Evolutionary conservation across 2,329 filamentous ascomycete species (phyloP).

Genomic region (Botrytis galanthina): DNA sequence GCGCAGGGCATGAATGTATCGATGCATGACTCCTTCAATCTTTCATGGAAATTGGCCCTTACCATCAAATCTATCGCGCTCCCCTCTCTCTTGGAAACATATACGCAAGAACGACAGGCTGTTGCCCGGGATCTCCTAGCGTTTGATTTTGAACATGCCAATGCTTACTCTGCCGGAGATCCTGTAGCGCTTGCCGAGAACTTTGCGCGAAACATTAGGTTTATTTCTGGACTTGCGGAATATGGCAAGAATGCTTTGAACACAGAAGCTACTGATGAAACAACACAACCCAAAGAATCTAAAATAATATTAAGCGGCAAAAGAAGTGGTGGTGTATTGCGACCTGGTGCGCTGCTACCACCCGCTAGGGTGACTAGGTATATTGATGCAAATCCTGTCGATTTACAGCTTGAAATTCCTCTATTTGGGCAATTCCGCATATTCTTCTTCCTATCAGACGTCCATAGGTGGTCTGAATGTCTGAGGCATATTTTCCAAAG

Average conservation of each 20-base stretch:
- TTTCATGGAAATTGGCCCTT: constrained; percentile 56
- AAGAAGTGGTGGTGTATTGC: constrained; percentile 46
- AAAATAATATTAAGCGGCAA: not conserved
- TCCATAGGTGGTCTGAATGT: constrained; percentile 55
- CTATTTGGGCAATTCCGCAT: constrained; percentile 75
- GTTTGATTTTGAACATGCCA: constrained; percentile 59
- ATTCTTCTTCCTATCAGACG: constrained; percentile 66
- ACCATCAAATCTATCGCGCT: constrained; percentile 55
- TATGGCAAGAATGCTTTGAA: constrained; percentile 65
- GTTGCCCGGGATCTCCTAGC: constrained; percentile 66
- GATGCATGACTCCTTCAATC: constrained; percentile 60
- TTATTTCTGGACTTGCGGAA: constrained; percentile 69
- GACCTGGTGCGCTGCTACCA: constrained; percentile 45
- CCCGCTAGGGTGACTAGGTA: constrained; percentile 72
- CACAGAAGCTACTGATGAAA: constrained; percentile 39
- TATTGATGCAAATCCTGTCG: constrained; percentile 74
- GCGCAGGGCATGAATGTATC: constrained; percentile 59
- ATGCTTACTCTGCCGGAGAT: constrained; percentile 60
- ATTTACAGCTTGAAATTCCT: constrained; percentile 75
- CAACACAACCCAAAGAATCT: not conserved
- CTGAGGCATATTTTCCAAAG: constrained; percentile 57
- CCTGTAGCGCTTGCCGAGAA: constrained; percentile 63
- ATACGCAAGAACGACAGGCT: constrained; percentile 58
- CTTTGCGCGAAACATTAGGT: constrained; percentile 68
- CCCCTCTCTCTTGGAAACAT: constrained; percentile 55